Percentiles rank a stretch among this genome's conserved stretches.
phyloP scores from a whole-genome alignment of 1,284 basidiomycete species.

The Neotropicomus parvogracilis region DNA sequence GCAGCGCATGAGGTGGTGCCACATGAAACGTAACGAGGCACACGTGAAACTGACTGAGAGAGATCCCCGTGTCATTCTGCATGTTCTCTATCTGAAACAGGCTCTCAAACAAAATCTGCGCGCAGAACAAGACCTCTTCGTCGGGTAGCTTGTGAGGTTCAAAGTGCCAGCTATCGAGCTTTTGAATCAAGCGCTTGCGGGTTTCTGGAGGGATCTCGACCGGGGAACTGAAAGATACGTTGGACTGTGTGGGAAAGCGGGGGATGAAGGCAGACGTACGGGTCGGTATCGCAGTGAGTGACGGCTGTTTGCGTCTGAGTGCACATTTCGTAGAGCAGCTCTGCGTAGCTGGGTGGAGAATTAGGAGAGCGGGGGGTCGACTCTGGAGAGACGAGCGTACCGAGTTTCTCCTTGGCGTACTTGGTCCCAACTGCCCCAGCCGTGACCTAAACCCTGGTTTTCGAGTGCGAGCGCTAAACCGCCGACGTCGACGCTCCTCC shows the following conservation, averaged over 20 bases:
- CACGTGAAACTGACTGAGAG: constrained; percentile 53
- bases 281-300: constrained; percentile 50
- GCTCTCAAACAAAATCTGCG: constrained; percentile 74
- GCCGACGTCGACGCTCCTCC: constrained; percentile 81
- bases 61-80: constrained; percentile 59
- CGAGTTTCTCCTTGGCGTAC: constrained; percentile 52
- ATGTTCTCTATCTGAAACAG: constrained; percentile 74
- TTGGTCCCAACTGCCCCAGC: constrained; percentile 69
- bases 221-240: constrained; percentile 32
- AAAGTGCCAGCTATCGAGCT: constrained; percentile 80
- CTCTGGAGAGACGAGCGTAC: constrained; percentile 40
- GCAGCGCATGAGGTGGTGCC: constrained; percentile 19
- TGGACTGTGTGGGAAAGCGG: constrained; percentile 18
- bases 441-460: constrained; percentile 59
- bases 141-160: constrained; percentile 79
- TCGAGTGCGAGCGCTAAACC: constrained; percentile 76
- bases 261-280: constrained; percentile 35
- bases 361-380: constrained; percentile 7
- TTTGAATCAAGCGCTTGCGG: constrained; percentile 56
- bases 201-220: constrained; percentile 34
- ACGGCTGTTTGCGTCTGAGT: constrained; percentile 72
- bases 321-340: constrained; percentile 79
- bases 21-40: constrained; percentile 19
- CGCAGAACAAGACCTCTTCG: constrained; percentile 77
- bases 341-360: constrained; percentile 53